phyloP scores from a whole-genome alignment of 306 rosid species.

The Lathyrus tuberosus region DNA sequence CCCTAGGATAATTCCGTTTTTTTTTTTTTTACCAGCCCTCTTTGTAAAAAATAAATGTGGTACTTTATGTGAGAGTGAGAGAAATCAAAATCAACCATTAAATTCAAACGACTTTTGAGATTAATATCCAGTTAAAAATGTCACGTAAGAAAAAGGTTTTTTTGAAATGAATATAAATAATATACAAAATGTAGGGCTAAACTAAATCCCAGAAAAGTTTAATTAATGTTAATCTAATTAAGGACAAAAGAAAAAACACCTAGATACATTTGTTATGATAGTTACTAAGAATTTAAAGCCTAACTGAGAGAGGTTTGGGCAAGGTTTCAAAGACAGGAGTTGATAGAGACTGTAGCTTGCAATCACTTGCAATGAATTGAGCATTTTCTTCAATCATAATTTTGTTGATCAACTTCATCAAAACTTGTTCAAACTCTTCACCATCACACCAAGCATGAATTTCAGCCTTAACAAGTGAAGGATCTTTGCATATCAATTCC shows the following conservation, averaged over 20 bases:
- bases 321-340: conserved; percentile 39
- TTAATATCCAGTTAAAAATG: too few species aligned
- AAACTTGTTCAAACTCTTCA: conserved; percentile 45
- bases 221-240: neutral
- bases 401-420: conserved; percentile 44
- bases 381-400: conserved; percentile 38
- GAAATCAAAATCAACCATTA: too few species aligned
- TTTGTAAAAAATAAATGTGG: too few species aligned
- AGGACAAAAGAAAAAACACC: neutral
- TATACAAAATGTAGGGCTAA: too few species aligned
- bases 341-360: conserved; percentile 50
- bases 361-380: conserved; percentile 49
- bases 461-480: conserved; percentile 54
- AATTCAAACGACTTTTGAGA: too few species aligned
- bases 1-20: too few species aligned
- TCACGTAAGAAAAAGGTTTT: too few species aligned
- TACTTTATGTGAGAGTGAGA: too few species aligned
- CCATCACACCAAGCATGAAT: conserved; percentile 64
- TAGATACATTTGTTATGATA: conserved; percentile 1
- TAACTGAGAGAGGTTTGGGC: conserved; percentile 54
- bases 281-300: conserved; percentile 29
- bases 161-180: too few species aligned
- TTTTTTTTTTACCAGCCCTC: too few species aligned
- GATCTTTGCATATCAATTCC: conserved; percentile 60
- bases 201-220: too few species aligned